Percentiles rank a stretch among this genome's conserved stretches.
phyloP scores from a whole-genome alignment of 352 stramenopile species.

The Phytophthora hibernalis region DNA sequence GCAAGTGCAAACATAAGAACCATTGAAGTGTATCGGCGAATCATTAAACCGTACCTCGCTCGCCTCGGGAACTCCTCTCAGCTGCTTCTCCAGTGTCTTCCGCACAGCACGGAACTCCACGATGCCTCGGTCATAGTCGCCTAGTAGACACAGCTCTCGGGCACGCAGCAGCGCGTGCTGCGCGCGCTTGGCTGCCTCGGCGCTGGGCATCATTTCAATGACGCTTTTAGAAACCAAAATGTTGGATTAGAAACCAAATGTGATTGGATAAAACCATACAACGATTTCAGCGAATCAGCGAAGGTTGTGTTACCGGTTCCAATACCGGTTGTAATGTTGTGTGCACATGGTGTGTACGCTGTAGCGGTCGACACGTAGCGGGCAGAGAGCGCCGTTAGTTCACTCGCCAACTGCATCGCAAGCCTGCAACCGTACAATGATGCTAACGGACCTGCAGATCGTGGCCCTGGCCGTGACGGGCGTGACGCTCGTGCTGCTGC shows the following conservation, averaged over 20 bases:
- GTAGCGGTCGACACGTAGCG: constrained; percentile 45
- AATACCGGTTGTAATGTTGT: neutral
- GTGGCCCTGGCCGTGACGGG: constrained; percentile 68
- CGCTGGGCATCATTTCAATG: neutral
- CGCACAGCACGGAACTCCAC: constrained; percentile 48
- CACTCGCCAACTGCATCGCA: constrained; percentile 17
- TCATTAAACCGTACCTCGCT: constrained; percentile 37
- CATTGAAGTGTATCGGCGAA: neutral
- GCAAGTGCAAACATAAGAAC: neutral
- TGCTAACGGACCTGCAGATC: constrained; percentile 78
- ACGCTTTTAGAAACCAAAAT: too few relatives aligned
- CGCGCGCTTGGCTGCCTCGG: constrained; percentile 2
- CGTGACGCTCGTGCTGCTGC: constrained; percentile 63
- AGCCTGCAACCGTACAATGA: constrained; percentile 25
- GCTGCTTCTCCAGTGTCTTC: constrained; percentile 44
- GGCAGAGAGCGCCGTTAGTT: constrained; percentile 12
- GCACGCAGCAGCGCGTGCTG: constrained; percentile 56
- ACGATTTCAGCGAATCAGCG: neutral
- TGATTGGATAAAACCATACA: constrained; percentile 24
- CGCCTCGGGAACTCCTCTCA: constrained; percentile 30
- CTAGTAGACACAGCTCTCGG: constrained; percentile 69
- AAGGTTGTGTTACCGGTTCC: neutral
- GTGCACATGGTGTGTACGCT: constrained; percentile 8
- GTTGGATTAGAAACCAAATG: neutral
- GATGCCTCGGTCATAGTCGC: constrained; percentile 63